Percentiles rank a stretch among this genome's conserved stretches.
Evolutionary conservation across 257 asterid genomes (phyloP).

Genomic region (Lantana camara): DNA sequence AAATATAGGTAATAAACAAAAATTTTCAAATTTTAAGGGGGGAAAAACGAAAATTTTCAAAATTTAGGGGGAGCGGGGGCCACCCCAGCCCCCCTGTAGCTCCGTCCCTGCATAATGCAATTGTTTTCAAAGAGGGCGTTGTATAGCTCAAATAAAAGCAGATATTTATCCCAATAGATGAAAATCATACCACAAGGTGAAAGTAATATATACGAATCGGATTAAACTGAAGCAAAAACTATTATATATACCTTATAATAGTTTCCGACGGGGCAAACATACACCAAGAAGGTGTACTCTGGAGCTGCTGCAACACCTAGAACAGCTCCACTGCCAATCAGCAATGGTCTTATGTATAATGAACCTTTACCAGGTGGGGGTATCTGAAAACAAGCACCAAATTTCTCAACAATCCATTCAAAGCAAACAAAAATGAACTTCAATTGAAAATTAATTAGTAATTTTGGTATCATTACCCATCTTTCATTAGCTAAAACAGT

Average conservation of each 20-base stretch:
- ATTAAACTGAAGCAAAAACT: too few species aligned
- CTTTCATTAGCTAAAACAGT: constrained; percentile 70
- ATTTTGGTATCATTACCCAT: constrained; percentile 54
- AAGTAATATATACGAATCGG: too few species aligned
- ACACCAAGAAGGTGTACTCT: constrained; percentile 66
- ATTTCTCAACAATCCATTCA: constrained; percentile 3
- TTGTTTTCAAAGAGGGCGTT: too few species aligned
- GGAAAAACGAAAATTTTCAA: too few species aligned
- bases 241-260: constrained; percentile 71
- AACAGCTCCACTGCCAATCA: constrained; percentile 79
- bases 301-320: constrained; percentile 84
- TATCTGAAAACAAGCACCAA: constrained; percentile 41
- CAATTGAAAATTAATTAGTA: neutral
- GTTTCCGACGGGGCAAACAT: constrained; percentile 73
- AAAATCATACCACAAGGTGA: too few species aligned
- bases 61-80: too few species aligned
- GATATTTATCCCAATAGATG: too few species aligned
- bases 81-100: too few species aligned
- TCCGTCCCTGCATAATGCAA: too few species aligned
- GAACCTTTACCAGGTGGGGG: constrained; percentile 83
- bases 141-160: too few species aligned
- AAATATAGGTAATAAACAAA: too few species aligned
- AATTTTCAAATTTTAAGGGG: too few species aligned
- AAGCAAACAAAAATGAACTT: neutral
- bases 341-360: constrained; percentile 69